Evolutionary conservation across 1,139 yeast species (phyloP), one percentile per base, ranked within the genome.

Genomic region (Sugiyamaella xylanicola): DNA sequence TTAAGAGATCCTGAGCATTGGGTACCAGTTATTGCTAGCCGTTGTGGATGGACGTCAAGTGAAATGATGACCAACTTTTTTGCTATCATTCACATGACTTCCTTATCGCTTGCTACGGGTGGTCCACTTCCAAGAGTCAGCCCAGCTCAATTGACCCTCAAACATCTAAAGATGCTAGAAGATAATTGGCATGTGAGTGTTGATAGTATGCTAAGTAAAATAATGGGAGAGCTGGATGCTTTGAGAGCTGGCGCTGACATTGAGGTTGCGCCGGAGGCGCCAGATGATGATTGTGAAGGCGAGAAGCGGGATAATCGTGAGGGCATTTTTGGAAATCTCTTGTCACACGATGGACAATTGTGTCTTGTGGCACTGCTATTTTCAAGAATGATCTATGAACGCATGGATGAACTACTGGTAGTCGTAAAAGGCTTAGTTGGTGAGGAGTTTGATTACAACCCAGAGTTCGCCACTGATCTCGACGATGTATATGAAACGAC

Each of bases 351-450:
- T 50, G 70, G 68, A 4, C 60, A 56, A 37, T 52, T 65, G 15
- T 59, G 62, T 39, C 58, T 66, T 3, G 63, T 66, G 5, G 70
- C 63, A 13, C 57, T 66, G 4, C 51, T 64, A 13, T 47, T 68
- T 29, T 56, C 63, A 13, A 61, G 62, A 32, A 57, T 65, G 58
- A 65, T 68, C 29, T 66, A 67, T 45, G 62, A 62, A 42, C 57
- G 68, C 16, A 52, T 68, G 39, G 72, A 68, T 44, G 63, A 62
- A 35, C 47, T 68, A 25, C 58, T 68, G 58, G 43, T 64, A 41
- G 58, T 61, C 41, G 62, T 66, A 39, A 68, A 68, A 59, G 63
- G 63, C 5, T 57, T 68, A 37, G 71, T 68, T 3, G 72, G 72
- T 8, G 72, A 68, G 48, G 66, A 64, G 54, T 68, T 60, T 58